These are phyloP conservation scores for Aspergillus ruber DNA, from an alignment of 2,329 filamentous ascomycete genomes.

Conservation along the genomic window DNA sequence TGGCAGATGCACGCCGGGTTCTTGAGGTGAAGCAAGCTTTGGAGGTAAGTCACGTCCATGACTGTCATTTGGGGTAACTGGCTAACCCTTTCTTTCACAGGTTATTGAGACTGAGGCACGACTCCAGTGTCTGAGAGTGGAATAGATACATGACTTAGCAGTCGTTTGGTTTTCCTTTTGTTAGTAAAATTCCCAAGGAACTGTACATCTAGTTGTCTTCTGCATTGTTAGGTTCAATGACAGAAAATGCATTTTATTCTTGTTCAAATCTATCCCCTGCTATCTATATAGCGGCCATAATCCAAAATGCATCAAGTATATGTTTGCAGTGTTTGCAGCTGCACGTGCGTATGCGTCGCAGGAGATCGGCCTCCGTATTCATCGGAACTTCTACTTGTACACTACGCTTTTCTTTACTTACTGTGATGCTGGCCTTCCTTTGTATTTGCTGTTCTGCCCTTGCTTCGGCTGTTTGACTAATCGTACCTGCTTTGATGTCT, in stretches of 20 bases:
- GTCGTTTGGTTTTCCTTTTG: constrained; percentile 14
- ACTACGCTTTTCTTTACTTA: neutral
- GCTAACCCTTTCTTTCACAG: constrained; percentile 39
- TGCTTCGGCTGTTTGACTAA: neutral
- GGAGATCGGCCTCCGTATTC: neutral
- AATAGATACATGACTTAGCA: constrained; percentile 44
- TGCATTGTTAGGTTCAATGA: constrained; percentile 32
- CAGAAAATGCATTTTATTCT: constrained; percentile 20
- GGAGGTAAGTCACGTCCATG: constrained; percentile 60
- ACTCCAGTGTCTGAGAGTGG: constrained; percentile 77
- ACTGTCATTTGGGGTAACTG: neutral
- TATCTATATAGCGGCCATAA: neutral
- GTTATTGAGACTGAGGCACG: constrained; percentile 86
- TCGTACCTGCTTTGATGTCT: constrained; percentile 2
- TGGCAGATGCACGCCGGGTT: constrained; percentile 82
- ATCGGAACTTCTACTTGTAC: neutral
- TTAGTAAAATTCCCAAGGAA: constrained; percentile 29
- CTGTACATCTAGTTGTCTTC: constrained; percentile 36
- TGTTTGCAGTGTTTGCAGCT: constrained; percentile 20
- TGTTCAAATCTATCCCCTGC: neutral
- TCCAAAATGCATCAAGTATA: neutral
- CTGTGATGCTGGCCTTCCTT: neutral
- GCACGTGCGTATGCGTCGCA: constrained; percentile 7
- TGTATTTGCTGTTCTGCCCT: neutral
- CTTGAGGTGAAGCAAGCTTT: constrained; percentile 93